phyloP scores from a whole-genome alignment of 352 stramenopile genomes.

The Blastocystis sp. region DNA sequence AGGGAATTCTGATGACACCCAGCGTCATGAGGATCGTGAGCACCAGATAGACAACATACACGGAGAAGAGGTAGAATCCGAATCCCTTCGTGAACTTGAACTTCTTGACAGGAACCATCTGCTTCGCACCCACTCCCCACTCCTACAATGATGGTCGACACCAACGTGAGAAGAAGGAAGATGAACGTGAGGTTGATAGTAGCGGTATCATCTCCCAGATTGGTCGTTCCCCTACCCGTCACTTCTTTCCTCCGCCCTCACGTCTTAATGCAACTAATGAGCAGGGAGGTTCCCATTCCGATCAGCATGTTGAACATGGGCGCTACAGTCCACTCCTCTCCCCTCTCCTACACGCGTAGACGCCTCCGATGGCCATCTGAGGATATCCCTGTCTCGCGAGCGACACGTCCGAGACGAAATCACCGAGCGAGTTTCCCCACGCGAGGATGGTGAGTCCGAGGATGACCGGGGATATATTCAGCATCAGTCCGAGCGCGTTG shows the following conservation, averaged over 20 bases:
- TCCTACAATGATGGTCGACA: slow-evolving; percentile 53
- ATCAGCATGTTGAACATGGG: slow-evolving; percentile 62
- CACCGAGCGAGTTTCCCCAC: slow-evolving; percentile 75
- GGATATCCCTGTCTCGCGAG: slow-evolving; percentile 70
- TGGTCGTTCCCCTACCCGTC: slow-evolving; percentile 16
- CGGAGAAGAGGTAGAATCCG: slow-evolving; percentile 55
- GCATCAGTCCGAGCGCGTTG: slow-evolving; percentile 66
- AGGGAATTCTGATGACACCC: slow-evolving; percentile 30
- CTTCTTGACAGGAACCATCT: background rate
- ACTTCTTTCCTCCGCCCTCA: slow-evolving; percentile 7
- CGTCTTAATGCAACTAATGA: slow-evolving; percentile 51
- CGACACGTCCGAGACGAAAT: slow-evolving; percentile 74
- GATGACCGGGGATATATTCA: slow-evolving; percentile 66
- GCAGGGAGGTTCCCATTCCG: slow-evolving; percentile 58
- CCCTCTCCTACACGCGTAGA: slow-evolving; percentile 58
- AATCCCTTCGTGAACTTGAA: slow-evolving; percentile 53
- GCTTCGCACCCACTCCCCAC: background rate
- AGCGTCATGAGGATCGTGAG: slow-evolving; percentile 26
- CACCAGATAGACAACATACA: slow-evolving; percentile 58
- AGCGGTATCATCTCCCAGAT: slow-evolving; percentile 50
- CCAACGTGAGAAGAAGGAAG: slow-evolving; percentile 54
- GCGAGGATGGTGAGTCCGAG: slow-evolving; percentile 75
- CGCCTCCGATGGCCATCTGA: slow-evolving; percentile 65
- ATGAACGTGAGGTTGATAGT: slow-evolving; percentile 57
- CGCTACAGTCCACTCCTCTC: background rate